A percentile compares a stretch with the other conserved stretches of the same genome.
Evolutionary conservation across 1,284 basidiomycete species (phyloP).

Genomic region (Nidula niveotomentosa): DNA sequence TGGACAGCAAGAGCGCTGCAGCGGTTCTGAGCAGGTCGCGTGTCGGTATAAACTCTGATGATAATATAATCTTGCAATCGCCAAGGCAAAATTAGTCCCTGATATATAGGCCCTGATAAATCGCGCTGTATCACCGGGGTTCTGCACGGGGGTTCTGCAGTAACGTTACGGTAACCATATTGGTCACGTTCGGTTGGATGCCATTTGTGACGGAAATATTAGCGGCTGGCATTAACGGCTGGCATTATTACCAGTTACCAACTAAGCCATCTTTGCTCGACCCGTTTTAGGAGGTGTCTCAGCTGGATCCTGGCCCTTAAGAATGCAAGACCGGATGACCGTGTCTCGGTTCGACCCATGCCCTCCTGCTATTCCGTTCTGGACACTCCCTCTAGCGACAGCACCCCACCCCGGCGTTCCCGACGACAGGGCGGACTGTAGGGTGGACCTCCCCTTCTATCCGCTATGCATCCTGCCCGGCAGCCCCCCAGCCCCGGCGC

Average conservation of each 20-base stretch:
- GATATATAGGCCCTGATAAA: neutral
- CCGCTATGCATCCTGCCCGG: conserved; percentile 22
- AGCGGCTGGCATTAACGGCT: too few species aligned
- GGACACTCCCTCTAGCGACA: conserved; percentile 7
- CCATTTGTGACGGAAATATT: conserved; percentile 22
- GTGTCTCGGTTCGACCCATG: conserved; percentile 26
- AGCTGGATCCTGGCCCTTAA: conserved; percentile 22
- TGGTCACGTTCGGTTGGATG: conserved; percentile 18
- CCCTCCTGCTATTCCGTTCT: conserved; percentile 14
- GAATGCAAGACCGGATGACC: conserved; percentile 21
- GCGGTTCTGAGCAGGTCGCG: too few species aligned
- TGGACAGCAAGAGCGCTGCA: too few species aligned
- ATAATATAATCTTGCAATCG: neutral
- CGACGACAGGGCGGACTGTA: too few species aligned
- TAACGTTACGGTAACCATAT: neutral
- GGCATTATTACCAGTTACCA: too few species aligned
- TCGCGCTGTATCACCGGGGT: conserved; percentile 11
- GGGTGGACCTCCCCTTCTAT: neutral
- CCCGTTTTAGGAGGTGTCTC: neutral
- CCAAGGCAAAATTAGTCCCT: neutral
- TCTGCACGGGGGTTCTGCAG: neutral
- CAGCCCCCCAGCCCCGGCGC: conserved; percentile 17
- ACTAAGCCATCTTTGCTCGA: too few species aligned
- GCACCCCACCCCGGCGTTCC: too few species aligned
- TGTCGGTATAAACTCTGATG: too few species aligned